Conservation (phyloP, 1,139 yeast genomes). For the Yarrowia galli region DNA sequence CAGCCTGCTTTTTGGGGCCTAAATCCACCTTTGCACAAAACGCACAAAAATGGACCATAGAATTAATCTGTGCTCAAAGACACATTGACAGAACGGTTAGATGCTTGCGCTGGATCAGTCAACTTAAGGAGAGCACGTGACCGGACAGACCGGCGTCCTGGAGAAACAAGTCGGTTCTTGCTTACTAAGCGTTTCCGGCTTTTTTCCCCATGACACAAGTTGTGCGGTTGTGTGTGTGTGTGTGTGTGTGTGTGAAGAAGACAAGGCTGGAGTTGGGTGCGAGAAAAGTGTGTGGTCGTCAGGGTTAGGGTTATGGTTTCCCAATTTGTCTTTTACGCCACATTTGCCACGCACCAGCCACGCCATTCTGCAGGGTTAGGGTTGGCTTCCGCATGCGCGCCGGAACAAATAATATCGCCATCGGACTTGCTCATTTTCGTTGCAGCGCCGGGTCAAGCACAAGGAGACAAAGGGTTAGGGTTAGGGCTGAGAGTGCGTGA, state of each 20-base stretch:
- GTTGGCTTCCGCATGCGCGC: background rate
- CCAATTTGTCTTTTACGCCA: too few species aligned
- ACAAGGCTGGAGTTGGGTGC: too few species aligned
- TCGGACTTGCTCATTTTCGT: background rate
- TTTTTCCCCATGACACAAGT: too few species aligned
- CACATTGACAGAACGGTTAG: constrained; percentile 39
- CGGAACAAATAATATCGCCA: background rate
- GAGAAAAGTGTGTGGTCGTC: too few species aligned
- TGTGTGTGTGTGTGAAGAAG: too few species aligned
- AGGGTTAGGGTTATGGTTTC: background rate
- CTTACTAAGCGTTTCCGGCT: too few species aligned
- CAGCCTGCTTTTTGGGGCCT: background rate
- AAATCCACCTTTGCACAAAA: background rate
- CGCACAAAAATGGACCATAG: constrained; percentile 59
- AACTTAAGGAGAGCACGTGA: constrained; percentile 39
- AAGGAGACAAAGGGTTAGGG: too few species aligned
- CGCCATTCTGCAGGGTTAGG: background rate
- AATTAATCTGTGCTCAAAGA: constrained; percentile 46
- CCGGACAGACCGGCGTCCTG: too few species aligned
- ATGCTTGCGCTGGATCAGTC: constrained; percentile 30
- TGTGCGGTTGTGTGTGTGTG: too few species aligned
- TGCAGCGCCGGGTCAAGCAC: background rate
- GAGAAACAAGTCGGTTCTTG: too few species aligned
- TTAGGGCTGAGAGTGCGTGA: too few species aligned
- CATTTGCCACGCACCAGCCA: too few species aligned